phyloP scores from a whole-genome alignment of 805 yeast genomes.

The Candida orba region DNA sequence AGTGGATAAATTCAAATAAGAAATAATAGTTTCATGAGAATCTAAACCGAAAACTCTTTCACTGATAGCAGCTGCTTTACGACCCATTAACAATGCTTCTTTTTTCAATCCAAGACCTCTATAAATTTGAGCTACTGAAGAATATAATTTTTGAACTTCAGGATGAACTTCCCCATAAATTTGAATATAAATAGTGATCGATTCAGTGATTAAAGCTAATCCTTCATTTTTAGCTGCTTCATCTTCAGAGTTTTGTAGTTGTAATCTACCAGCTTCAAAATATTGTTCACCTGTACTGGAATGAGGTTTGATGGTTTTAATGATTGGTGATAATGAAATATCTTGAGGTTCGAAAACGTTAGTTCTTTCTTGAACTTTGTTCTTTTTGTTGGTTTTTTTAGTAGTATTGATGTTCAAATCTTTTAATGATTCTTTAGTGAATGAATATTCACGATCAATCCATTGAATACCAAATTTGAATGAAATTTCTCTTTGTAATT shows the following conservation, averaged over 20 bases:
- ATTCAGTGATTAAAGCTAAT: conserved; percentile 56
- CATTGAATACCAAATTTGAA: conserved; percentile 83
- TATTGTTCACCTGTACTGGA: conserved; percentile 70
- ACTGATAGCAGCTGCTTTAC: conserved; percentile 62
- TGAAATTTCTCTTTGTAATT: conserved; percentile 63
- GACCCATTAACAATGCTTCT: conserved; percentile 57
- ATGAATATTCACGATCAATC: conserved; percentile 36
- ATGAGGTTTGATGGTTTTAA: conserved; percentile 62
- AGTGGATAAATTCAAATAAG: conserved; percentile 68
- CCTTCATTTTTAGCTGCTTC: conserved; percentile 46
- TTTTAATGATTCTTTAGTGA: conserved; percentile 19
- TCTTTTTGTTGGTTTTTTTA: too few species aligned
- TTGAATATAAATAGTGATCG: conserved; percentile 70
- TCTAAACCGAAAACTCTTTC: conserved; percentile 83
- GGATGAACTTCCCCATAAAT: conserved; percentile 76
- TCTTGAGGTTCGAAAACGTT: conserved; percentile 54
- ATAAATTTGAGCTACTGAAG: conserved; percentile 59
- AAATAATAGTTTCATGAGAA: conserved; percentile 64
- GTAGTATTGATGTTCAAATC: not conserved
- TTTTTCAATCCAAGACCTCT: conserved; percentile 47
- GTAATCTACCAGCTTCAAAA: conserved; percentile 50
- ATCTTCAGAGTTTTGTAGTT: conserved; percentile 6
- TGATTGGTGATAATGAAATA: conserved; percentile 66
- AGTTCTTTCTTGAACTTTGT: conserved; percentile 5
- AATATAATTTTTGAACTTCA: conserved; percentile 66